Conservation (phyloP, 148 eudicot species). For the Camellia lanceoleosa region DNA sequence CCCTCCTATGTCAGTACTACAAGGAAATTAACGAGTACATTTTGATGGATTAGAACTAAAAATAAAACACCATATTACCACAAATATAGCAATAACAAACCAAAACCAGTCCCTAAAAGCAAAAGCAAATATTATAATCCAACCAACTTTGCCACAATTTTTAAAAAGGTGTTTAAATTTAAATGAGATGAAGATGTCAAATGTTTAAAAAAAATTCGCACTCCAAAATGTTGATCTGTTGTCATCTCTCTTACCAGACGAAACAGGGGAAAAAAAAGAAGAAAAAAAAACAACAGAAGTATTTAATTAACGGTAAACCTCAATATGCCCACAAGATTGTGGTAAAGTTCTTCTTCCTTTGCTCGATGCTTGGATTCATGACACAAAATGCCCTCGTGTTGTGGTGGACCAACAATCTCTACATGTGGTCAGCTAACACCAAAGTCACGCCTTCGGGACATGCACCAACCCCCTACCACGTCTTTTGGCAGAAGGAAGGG, state of each 20-base stretch:
- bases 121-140: background rate
- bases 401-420: background rate
- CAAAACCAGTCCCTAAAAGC: background rate
- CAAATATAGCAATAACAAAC: background rate
- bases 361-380: background rate
- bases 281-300: background rate
- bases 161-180: background rate
- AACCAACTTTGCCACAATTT: background rate
- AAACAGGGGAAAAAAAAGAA: background rate
- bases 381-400: background rate
- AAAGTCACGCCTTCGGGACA: background rate
- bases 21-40: constrained; percentile 18
- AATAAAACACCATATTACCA: background rate
- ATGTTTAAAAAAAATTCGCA: background rate
- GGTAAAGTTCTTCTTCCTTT: background rate
- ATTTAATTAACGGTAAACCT: background rate
- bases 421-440: background rate
- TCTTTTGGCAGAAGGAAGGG: too few species aligned
- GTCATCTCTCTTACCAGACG: background rate
- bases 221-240: background rate
- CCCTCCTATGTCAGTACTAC: constrained; percentile 35
- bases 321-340: background rate
- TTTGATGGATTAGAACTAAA: constrained; percentile 2
- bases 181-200: background rate
- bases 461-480: too few species aligned